These are phyloP conservation scores for Paracorniculantispora psalliotae DNA, from an alignment of 2,329 filamentous ascomycete species.

Conservation along the genomic window DNA sequence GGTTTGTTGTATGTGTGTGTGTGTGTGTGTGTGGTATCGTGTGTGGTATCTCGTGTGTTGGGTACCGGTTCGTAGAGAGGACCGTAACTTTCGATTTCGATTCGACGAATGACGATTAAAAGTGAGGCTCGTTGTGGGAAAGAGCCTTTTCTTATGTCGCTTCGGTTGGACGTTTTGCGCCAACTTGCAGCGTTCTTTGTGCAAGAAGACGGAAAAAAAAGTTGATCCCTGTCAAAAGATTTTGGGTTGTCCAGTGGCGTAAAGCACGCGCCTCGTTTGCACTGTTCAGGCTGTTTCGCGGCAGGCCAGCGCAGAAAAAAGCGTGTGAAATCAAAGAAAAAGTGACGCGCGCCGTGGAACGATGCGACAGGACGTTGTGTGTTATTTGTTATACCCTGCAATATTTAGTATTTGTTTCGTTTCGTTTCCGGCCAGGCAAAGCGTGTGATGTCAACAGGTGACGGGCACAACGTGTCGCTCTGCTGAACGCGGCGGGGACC, in stretches of 20 bases:
- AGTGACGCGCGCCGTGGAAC: background rate
- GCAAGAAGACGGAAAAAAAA: background rate
- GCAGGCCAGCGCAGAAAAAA: too few species aligned
- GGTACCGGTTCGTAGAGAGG: too few species aligned
- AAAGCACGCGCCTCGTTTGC: background rate
- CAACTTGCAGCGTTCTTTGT: background rate
- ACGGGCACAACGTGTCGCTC: background rate
- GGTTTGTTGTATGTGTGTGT: constrained; percentile 3
- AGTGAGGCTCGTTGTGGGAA: background rate
- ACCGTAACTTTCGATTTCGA: background rate
- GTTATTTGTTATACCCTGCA: too few species aligned
- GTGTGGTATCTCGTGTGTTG: background rate
- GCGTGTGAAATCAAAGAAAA: background rate
- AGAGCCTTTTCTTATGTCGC: background rate
- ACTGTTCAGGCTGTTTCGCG: background rate
- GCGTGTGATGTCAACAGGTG: background rate
- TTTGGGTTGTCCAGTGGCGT: background rate
- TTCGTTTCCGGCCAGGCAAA: background rate
- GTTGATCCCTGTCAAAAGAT: background rate
- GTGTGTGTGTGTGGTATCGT: background rate
- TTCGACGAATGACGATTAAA: background rate
- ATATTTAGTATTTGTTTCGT: background rate
- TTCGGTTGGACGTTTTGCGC: too few species aligned
- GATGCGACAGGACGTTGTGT: background rate
- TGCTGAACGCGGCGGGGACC: background rate